These are phyloP conservation scores for Filosporella fistucella DNA, from an alignment of 495 filamentous ascomycete genomes.

Conservation along the genomic window DNA sequence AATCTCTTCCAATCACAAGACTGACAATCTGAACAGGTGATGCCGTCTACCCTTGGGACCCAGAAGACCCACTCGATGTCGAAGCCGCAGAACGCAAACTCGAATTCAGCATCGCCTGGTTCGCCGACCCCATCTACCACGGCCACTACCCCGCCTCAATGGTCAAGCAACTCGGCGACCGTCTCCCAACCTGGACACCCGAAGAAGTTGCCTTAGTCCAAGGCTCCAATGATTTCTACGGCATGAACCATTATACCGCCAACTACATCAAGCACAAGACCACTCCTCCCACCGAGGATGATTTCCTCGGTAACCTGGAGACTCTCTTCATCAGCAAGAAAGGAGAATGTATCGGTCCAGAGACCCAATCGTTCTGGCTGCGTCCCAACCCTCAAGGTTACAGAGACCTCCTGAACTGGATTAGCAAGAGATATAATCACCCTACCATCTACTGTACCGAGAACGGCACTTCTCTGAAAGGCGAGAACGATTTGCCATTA, in stretches of 20 bases:
- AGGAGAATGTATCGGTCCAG: slow-evolving; percentile 64
- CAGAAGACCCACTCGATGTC: slow-evolving; percentile 48
- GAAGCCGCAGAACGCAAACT: slow-evolving; percentile 60
- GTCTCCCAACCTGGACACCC: slow-evolving; percentile 59
- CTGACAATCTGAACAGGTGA: slow-evolving; percentile 32
- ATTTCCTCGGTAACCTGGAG: slow-evolving; percentile 69
- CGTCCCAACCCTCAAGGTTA: slow-evolving; percentile 68
- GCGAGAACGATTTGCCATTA: slow-evolving; percentile 67
- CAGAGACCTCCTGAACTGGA: slow-evolving; percentile 72
- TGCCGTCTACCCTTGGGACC: slow-evolving; percentile 53
- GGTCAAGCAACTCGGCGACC: slow-evolving; percentile 65
- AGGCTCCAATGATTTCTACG: slow-evolving; percentile 78
- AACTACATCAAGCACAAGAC: slow-evolving; percentile 74
- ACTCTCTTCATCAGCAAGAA: slow-evolving; percentile 62
- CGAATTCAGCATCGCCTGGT: slow-evolving; percentile 63
- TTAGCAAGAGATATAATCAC: slow-evolving; percentile 67
- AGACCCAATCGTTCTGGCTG: slow-evolving; percentile 74
- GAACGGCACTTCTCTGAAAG: slow-evolving; percentile 74
- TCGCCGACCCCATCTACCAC: slow-evolving; percentile 71
- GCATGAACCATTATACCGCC: slow-evolving; percentile 83
- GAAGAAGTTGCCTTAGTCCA: slow-evolving; percentile 65
- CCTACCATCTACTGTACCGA: slow-evolving; percentile 80
- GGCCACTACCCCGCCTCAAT: slow-evolving; percentile 75
- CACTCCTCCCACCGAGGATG: slow-evolving; percentile 49
- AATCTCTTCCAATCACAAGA: not conserved